These are phyloP conservation scores for Malus domestica DNA, from an alignment of 306 rosid species.

Conservation along the genomic window DNA sequence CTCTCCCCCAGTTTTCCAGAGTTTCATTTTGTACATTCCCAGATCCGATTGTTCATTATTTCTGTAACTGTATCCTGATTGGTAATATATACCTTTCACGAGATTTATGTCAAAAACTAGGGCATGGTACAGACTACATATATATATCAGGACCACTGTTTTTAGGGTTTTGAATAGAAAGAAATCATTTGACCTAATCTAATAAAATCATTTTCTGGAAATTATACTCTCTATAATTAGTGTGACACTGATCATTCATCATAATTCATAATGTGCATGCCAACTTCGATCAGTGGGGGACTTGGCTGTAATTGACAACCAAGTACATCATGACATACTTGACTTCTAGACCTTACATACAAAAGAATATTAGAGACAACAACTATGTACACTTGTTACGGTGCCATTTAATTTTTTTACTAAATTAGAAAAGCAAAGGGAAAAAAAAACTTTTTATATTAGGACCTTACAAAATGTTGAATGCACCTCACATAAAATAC, in stretches of 20 bases:
- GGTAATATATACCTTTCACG: conserved; percentile 9
- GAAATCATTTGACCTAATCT: background rate
- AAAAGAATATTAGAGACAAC: too few species aligned
- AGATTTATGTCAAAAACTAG: conserved; percentile 12
- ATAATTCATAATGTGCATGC: background rate
- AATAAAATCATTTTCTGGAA: background rate
- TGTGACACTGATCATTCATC: background rate
- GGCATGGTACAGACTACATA: background rate
- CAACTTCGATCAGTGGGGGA: background rate
- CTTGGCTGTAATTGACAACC: background rate
- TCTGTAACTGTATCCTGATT: background rate
- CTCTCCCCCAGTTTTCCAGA: background rate
- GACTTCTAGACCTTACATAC: too few species aligned
- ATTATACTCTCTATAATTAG: background rate
- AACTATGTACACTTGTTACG: too few species aligned
- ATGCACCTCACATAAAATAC: background rate
- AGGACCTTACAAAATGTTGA: too few species aligned
- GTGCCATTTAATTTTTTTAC: too few species aligned
- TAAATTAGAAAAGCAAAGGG: too few species aligned
- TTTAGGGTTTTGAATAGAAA: background rate
- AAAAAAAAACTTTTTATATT: too few species aligned
- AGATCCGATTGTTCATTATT: conserved; percentile 4
- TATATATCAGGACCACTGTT: conserved; percentile 5
- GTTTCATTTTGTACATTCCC: conserved; percentile 4
- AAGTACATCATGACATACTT: too few species aligned